These are phyloP conservation scores for Leccinum olivaceopallidum DNA, from an alignment of 768 basidiomycete species.

Conservation along the genomic window DNA sequence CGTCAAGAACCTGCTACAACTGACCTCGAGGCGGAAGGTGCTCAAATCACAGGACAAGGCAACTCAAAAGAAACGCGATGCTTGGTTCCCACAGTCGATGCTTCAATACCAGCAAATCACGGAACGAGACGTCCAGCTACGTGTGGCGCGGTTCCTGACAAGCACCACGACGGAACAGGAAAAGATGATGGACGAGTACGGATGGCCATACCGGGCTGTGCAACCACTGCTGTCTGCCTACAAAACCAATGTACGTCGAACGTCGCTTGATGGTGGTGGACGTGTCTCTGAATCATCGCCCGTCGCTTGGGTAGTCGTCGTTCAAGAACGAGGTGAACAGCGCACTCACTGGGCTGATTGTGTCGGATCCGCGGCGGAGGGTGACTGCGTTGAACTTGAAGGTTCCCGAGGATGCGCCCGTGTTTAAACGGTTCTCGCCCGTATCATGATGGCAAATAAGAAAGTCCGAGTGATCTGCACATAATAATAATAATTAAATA, in stretches of 20 bases:
- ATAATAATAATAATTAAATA: not conserved
- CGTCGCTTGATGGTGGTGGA: not conserved
- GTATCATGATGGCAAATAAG: conserved; percentile 14
- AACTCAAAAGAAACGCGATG: conserved; percentile 30
- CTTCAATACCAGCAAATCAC: conserved; percentile 32
- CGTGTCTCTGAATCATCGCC: not conserved
- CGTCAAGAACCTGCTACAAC: conserved; percentile 24
- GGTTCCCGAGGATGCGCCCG: not conserved
- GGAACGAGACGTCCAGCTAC: conserved; percentile 46
- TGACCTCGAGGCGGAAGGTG: conserved; percentile 11
- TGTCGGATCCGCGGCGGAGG: conserved; percentile 26
- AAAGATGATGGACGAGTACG: conserved; percentile 46
- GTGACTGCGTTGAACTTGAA: not conserved
- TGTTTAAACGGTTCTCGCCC: conserved; percentile 21
- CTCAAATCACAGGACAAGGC: conserved; percentile 23
- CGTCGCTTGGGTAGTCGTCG: conserved; percentile 4
- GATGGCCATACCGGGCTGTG: conserved; percentile 54
- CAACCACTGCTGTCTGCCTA: conserved; percentile 43
- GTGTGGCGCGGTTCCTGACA: conserved; percentile 49
- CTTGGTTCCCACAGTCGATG: conserved; percentile 34
- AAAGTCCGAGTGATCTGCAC: conserved; percentile 5
- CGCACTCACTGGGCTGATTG: conserved; percentile 17
- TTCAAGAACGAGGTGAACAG: conserved; percentile 26
- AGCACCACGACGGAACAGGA: conserved; percentile 37
- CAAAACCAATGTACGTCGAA: conserved; percentile 40